These are phyloP conservation scores for Skeletonema grethae DNA, from an alignment of 108 stramenopile species.

Conservation along the genomic window DNA sequence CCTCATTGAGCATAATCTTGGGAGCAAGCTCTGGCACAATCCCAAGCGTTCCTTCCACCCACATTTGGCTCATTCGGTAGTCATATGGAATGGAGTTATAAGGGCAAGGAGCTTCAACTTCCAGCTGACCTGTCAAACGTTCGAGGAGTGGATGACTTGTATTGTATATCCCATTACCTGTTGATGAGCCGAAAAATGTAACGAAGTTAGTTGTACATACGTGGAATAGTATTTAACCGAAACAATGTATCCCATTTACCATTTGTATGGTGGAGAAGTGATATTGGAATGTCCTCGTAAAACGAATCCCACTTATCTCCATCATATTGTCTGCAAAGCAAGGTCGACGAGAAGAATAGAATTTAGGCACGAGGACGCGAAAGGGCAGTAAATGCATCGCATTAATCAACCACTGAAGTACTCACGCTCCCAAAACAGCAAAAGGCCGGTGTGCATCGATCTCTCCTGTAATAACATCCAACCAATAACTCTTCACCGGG, in stretches of 20 bases:
- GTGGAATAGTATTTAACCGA: no score
- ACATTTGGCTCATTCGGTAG: slow-evolving; percentile 70
- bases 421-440: slow-evolving; percentile 63
- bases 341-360: no score
- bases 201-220: no score
- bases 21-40: slow-evolving; percentile 56
- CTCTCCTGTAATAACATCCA: slow-evolving; percentile 62
- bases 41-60: slow-evolving; percentile 63
- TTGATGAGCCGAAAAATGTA: no score
- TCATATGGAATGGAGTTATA: slow-evolving; percentile 76
- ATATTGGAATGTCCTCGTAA: slow-evolving; percentile 62
- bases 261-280: slow-evolving; percentile 68
- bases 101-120: slow-evolving; percentile 60
- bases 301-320: slow-evolving; percentile 78
- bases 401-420: no score
- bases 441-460: slow-evolving; percentile 55
- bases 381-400: no score
- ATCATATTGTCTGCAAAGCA: slow-evolving; percentile 5
- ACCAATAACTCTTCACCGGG: slow-evolving; percentile 65
- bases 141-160: slow-evolving; percentile 65
- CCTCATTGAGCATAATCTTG: slow-evolving; percentile 68
- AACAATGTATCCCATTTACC: slow-evolving; percentile 10
- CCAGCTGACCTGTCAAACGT: slow-evolving; percentile 61
- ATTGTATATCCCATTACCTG: slow-evolving; percentile 67
- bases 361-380: no score